Percentiles rank a stretch among this genome's conserved stretches.
Evolutionary conservation across 2,329 filamentous ascomycete species (phyloP).

Genomic region (Nannizzia gypsea): DNA sequence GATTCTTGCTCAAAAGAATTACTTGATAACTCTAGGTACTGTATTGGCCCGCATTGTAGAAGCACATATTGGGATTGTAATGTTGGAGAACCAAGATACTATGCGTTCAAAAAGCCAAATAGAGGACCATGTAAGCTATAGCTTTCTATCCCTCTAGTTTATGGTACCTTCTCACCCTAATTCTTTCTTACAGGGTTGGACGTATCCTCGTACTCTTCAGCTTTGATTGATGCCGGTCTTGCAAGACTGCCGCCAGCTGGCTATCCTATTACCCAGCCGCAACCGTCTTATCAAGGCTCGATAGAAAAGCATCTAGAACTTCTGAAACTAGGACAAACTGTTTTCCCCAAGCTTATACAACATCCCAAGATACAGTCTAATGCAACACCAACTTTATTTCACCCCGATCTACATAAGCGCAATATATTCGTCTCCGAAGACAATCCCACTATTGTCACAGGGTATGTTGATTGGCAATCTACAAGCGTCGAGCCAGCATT

Average conservation of each 20-base stretch:
- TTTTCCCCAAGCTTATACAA: constrained; percentile 22
- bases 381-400: constrained; percentile 25
- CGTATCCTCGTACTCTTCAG: constrained; percentile 25
- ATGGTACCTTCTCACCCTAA: no score
- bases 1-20: constrained; percentile 11
- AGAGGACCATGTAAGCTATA: constrained; percentile 31
- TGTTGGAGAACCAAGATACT: constrained; percentile 23
- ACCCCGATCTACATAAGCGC: constrained; percentile 32
- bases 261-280: constrained; percentile 12
- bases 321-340: constrained; percentile 20
- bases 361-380: constrained; percentile 21
- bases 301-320: constrained; percentile 25
- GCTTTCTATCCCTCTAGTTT: no score
- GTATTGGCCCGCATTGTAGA: constrained; percentile 14
- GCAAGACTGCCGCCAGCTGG: constrained; percentile 23
- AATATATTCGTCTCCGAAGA: constrained; percentile 35
- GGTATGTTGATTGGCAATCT: constrained; percentile 22
- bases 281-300: constrained; percentile 26
- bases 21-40: constrained; percentile 11
- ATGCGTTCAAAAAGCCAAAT: constrained; percentile 23
- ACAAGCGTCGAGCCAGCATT: constrained; percentile 16
- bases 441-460: constrained; percentile 22
- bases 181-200: constrained; percentile 27
- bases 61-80: constrained; percentile 16
- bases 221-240: constrained; percentile 30